These are phyloP conservation scores for Trypanosomatidae sp. DNA, from an alignment of 208 protist genomes.

Conservation along the genomic window DNA sequence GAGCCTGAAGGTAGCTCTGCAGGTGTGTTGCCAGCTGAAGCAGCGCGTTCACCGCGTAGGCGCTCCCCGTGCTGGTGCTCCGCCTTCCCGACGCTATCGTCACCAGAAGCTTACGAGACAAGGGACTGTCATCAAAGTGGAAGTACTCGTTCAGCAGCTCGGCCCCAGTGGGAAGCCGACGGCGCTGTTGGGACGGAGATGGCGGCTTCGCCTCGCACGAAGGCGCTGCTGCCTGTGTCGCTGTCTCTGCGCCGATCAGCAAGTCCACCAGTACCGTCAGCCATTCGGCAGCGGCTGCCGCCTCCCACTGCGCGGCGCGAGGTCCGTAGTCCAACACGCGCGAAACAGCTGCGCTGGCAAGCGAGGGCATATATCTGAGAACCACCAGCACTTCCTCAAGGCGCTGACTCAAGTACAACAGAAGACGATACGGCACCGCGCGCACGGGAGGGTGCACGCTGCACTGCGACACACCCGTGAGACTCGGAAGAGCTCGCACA, in stretches of 20 bases:
- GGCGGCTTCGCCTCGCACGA: not conserved
- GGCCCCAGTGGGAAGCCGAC: not conserved
- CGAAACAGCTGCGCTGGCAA: conserved; percentile 52
- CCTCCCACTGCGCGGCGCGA: conserved; percentile 60
- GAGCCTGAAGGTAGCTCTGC: conserved; percentile 17
- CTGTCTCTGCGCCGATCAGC: conserved; percentile 16
- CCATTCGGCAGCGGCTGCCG: conserved; percentile 78
- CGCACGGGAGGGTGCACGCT: conserved; percentile 70
- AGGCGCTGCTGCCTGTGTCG: not conserved
- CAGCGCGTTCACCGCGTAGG: conserved; percentile 27
- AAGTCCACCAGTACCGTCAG: conserved; percentile 36
- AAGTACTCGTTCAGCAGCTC: conserved; percentile 27
- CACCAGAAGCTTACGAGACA: conserved; percentile 17
- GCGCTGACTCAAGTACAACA: conserved; percentile 42
- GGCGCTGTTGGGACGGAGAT: not conserved
- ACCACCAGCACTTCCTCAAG: conserved; percentile 42
- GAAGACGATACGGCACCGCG: conserved; percentile 53
- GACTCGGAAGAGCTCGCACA: conserved; percentile 39
- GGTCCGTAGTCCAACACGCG: conserved; percentile 54
- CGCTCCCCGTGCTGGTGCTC: conserved; percentile 26
- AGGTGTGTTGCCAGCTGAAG: conserved; percentile 29
- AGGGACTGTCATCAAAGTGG: conserved; percentile 31
- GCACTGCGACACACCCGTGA: conserved; percentile 49
- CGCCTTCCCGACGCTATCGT: conserved; percentile 10
- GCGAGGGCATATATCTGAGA: conserved; percentile 59